Percentiles rank a stretch among this genome's conserved stretches.
Evolutionary conservation across 2,329 filamentous ascomycete species (phyloP).

Genomic region (Ilyonectria mors-panacis): DNA sequence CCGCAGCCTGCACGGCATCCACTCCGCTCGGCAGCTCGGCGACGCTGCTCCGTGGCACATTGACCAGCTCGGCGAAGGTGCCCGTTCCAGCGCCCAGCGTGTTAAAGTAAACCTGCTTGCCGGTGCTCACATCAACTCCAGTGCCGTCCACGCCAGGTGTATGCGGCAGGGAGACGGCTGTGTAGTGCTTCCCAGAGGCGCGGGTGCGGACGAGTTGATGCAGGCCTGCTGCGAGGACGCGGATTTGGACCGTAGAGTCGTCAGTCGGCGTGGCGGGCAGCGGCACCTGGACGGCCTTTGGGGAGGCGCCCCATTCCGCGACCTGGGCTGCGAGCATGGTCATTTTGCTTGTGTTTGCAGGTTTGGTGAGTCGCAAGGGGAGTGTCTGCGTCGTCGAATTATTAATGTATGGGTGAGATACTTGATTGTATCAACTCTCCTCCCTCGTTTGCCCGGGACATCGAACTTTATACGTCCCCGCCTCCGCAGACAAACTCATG

Average conservation of each 20-base stretch:
- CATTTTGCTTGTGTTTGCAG: slow-evolving; percentile 27
- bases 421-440: slow-evolving; percentile 1
- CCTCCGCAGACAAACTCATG: neutral
- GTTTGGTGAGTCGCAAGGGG: neutral
- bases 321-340: slow-evolving; percentile 58
- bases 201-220: slow-evolving; percentile 68
- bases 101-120: slow-evolving; percentile 65
- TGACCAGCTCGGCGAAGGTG: slow-evolving; percentile 64
- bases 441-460: neutral
- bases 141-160: slow-evolving; percentile 68
- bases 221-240: slow-evolving; percentile 66
- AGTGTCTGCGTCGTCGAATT: neutral
- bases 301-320: slow-evolving; percentile 54
- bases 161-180: slow-evolving; percentile 64
- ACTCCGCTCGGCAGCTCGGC: slow-evolving; percentile 60
- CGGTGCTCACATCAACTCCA: slow-evolving; percentile 60
- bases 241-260: slow-evolving; percentile 62
- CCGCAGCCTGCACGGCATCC: slow-evolving; percentile 66
- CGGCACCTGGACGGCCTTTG: slow-evolving; percentile 48
- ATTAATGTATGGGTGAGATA: neutral
- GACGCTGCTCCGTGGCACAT: slow-evolving; percentile 57
- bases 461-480: slow-evolving; percentile 10
- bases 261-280: slow-evolving; percentile 54
- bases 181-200: slow-evolving; percentile 70
- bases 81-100: slow-evolving; percentile 54